Evolutionary conservation across 345 rosid genomes (phyloP).

Genomic region (Populus tremula): DNA sequence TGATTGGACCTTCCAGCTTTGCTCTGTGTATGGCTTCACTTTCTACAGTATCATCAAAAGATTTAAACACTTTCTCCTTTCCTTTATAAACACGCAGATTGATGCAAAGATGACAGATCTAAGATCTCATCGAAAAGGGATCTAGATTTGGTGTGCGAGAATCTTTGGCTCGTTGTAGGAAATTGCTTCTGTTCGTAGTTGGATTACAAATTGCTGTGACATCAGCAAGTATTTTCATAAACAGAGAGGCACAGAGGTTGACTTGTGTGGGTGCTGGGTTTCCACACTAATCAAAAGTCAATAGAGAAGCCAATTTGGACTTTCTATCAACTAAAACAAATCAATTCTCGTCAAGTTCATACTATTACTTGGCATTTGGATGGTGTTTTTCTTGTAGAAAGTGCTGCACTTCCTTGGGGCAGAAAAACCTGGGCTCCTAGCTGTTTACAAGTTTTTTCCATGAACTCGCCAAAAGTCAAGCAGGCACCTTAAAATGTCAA

Average conservation of each 20-base stretch:
- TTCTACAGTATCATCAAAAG: no score
- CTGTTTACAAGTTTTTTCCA: neutral
- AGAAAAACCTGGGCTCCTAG: neutral
- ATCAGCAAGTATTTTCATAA: neutral
- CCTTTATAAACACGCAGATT: no score
- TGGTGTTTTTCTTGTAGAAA: neutral
- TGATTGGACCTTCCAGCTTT: no score
- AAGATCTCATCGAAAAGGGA: no score
- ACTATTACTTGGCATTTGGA: neutral
- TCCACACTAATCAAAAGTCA: neutral
- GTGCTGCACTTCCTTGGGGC: neutral
- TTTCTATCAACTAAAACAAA: neutral
- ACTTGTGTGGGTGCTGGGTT: neutral
- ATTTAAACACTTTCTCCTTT: no score
- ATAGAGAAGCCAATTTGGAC: neutral
- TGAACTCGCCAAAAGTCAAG: neutral
- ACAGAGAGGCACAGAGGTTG: neutral
- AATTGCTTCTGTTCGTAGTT: neutral
- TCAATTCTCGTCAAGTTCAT: neutral
- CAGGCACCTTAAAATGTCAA: neutral
- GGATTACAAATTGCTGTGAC: neutral
- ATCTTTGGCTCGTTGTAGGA: neutral
- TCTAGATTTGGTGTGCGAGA: no score
- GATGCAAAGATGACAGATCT: no score
- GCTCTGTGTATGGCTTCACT: no score